A percentile compares a stretch with the other conserved stretches of the same genome.
Conservation (phyloP, 2,329 filamentous ascomycete genomes). For the Huntiella abstrusa region DNA sequence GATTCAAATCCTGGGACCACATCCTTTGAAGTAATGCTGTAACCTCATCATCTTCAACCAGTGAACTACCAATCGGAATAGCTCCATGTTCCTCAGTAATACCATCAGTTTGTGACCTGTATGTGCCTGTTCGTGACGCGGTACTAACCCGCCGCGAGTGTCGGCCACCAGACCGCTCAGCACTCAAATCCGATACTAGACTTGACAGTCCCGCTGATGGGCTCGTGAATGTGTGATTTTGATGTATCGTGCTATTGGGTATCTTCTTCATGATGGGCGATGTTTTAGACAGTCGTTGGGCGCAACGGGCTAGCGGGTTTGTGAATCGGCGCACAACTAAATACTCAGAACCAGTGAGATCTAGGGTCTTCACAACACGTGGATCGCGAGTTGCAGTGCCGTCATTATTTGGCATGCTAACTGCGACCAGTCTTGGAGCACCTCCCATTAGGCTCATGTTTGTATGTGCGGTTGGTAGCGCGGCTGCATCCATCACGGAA, state of each 20-base stretch:
- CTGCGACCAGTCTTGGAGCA: conserved; percentile 30
- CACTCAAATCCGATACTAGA: not conserved
- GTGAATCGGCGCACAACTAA: conserved; percentile 55
- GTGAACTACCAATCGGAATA: not conserved
- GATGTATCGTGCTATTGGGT: no score
- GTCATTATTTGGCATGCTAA: conserved; percentile 33
- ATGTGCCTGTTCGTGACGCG: conserved; percentile 22
- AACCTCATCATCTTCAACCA: conserved; percentile 30
- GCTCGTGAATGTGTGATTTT: no score
- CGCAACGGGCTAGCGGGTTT: conserved; percentile 47
- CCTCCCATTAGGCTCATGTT: conserved; percentile 22
- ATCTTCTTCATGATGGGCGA: not conserved
- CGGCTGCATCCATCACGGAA: conserved; percentile 46
- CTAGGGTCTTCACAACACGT: conserved; percentile 43
- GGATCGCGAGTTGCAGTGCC: conserved; percentile 34
- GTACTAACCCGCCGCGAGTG: conserved; percentile 5
- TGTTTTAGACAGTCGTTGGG: conserved; percentile 23
- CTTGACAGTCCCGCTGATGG: no score
- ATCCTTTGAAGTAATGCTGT: conserved; percentile 34
- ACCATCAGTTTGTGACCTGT: conserved; percentile 6
- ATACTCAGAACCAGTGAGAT: conserved; percentile 54
- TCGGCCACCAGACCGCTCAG: not conserved
- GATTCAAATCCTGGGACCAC: conserved; percentile 42
- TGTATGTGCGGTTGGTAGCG: conserved; percentile 6
- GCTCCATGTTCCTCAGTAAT: conserved; percentile 3